Base-by-base conservation (phyloP, 1,139 yeast species). In the Candida neerlandica region DNA sequence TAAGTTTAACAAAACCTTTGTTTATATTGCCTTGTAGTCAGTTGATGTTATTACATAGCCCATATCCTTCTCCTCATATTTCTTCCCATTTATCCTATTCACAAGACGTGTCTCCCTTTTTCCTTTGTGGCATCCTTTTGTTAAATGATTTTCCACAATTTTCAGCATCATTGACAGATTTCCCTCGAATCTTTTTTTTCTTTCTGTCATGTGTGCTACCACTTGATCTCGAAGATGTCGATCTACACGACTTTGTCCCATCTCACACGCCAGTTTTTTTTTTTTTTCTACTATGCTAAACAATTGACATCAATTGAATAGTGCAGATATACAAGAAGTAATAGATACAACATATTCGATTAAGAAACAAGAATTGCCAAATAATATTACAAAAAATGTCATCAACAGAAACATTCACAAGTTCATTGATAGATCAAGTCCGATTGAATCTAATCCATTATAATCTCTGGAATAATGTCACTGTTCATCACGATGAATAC, bases 381-480 rank as follows among this genome's bases (percentile, higher is more conserved):
- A 6, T 3, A 12, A 18, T 19, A n/a, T 27, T n/a, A 14, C 23
- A 6, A 34, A 6, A 5, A 12, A 18, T 19, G 43, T 7, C 39
- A 23, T 15, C 45, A 30, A 40, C 33, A 35, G 15, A 9, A 30
- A 32, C 45, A 33, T 46, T 41, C 37, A 43, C 40, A 15, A 23
- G 54, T 15, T 23, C 48, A 16, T 12, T 44, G 19, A 57, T 58
- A 11, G 57, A 64, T 26, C 68, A 66, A 49, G 76, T 73, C 11
- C 52, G 59, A 44, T 57, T 76, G 40, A 82, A 83, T 59, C 70
- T 85, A 37, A 66, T 76, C 1, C 79, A 82, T 55, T 82, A 81
- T 59, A 80, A 79, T 57, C 67, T 74, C 30, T 84, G 89, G 89
- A 65, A 70, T 0, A 58, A 69, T 5, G 78, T 83, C 0, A 44